These are phyloP conservation scores for Fremontodendron californicum DNA, from an alignment of 345 rosid genomes.

Conservation along the genomic window DNA sequence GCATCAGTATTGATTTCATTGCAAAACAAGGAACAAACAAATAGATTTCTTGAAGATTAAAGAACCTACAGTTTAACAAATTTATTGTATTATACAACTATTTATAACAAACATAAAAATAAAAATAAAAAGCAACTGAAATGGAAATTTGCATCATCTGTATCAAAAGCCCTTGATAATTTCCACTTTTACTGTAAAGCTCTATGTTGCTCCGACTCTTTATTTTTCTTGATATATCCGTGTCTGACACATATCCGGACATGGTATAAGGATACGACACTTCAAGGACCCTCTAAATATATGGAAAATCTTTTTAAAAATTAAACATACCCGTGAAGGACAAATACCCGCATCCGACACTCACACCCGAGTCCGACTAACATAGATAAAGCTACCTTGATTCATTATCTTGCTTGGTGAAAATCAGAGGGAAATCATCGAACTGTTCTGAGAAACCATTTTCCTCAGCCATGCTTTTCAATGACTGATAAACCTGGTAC, in stretches of 20 bases:
- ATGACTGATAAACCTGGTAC: slow-evolving; percentile 61
- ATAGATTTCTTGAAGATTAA: too few relatives aligned
- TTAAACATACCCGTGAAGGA: too few relatives aligned
- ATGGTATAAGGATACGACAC: too few relatives aligned
- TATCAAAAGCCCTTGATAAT: background rate
- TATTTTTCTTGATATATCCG: too few relatives aligned
- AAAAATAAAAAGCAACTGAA: background rate
- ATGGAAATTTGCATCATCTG: background rate
- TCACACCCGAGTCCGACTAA: too few relatives aligned
- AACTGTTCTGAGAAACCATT: slow-evolving; percentile 41
- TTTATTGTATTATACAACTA: background rate
- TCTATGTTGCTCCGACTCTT: too few relatives aligned
- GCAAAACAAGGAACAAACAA: background rate
- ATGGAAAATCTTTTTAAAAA: too few relatives aligned
- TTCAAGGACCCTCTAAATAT: too few relatives aligned
- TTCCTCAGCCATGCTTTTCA: slow-evolving; percentile 49
- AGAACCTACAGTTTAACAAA: background rate
- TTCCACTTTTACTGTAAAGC: too few relatives aligned
- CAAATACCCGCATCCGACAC: too few relatives aligned
- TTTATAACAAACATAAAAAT: background rate
- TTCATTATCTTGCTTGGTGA: background rate
- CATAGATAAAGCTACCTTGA: background rate
- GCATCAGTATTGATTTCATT: background rate
- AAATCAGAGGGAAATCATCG: background rate
- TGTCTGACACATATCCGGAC: too few relatives aligned